Conservation (phyloP, 192 early-diverging fungal species). For the Paraglomus occultum region DNA sequence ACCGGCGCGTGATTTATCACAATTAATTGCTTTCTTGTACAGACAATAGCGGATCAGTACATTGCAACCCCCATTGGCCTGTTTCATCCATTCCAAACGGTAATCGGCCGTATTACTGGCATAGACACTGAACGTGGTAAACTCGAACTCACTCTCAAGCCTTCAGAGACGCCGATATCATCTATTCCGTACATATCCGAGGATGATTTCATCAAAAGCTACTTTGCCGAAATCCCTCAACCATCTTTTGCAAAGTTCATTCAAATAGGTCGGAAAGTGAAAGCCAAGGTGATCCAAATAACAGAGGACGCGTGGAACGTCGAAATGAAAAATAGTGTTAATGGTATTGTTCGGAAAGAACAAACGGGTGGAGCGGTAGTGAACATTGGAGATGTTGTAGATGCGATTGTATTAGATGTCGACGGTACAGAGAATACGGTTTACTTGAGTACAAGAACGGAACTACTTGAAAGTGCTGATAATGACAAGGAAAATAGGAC, state of each 20-base stretch:
- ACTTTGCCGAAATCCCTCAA: constrained; percentile 45
- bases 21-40: not conserved
- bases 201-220: constrained; percentile 50
- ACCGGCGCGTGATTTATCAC: too few species aligned
- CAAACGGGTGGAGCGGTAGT: constrained; percentile 52
- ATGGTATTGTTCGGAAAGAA: constrained; percentile 58
- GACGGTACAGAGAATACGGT: constrained; percentile 62
- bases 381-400: constrained; percentile 48
- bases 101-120: constrained; percentile 56
- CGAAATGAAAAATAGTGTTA: constrained; percentile 42
- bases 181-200: constrained; percentile 42
- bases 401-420: constrained; percentile 66
- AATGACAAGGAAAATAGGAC: constrained; percentile 31
- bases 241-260: constrained; percentile 31
- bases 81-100: constrained; percentile 66
- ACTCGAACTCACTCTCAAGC: constrained; percentile 66
- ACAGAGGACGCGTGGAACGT: constrained; percentile 48
- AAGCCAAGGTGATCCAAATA: constrained; percentile 45
- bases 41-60: constrained; percentile 54
- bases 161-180: constrained; percentile 48
- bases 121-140: constrained; percentile 51
- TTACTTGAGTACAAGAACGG: constrained; percentile 58
- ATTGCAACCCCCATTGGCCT: constrained; percentile 53
- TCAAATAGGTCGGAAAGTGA: constrained; percentile 50
- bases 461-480: constrained; percentile 34